These are phyloP conservation scores for Fagopyrum esculentum DNA, from an alignment of 148 eudicot genomes.

Conservation along the genomic window DNA sequence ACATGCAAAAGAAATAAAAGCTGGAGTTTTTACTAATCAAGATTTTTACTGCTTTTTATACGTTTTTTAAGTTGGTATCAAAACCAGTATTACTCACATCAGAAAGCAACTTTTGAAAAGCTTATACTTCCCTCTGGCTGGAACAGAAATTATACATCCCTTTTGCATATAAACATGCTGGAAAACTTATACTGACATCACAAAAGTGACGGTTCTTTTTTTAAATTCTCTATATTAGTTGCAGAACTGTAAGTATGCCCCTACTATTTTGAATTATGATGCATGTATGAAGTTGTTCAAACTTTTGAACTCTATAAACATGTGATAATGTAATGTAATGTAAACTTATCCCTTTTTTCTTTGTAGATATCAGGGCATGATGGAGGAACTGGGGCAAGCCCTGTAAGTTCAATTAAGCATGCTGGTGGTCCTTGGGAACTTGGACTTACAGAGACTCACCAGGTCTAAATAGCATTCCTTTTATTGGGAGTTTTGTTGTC, in stretches of 20 bases:
- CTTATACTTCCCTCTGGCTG: too few relatives aligned
- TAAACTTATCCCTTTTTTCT: conserved; percentile 12
- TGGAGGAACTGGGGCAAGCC: conserved; percentile 99
- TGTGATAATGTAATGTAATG: not conserved
- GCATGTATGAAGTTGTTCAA: conserved; percentile 1
- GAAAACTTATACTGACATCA: not conserved
- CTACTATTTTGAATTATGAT: not conserved
- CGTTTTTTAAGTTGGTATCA: not conserved
- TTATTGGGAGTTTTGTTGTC: conserved; percentile 2
- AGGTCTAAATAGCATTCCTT: conserved; percentile 43
- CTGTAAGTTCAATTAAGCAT: conserved; percentile 96
- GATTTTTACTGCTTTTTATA: not conserved
- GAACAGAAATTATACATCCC: not conserved
- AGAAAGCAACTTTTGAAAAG: too few relatives aligned
- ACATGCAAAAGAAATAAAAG: not conserved
- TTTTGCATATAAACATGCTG: not conserved
- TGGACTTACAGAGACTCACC: conserved; percentile 93
- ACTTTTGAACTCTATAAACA: not conserved
- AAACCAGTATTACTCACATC: not conserved
- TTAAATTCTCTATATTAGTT: not conserved
- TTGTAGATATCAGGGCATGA: conserved; percentile 98
- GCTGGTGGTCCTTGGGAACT: conserved; percentile 99
- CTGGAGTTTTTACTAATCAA: not conserved
- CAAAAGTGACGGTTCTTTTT: not conserved
- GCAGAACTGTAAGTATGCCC: not conserved